These are phyloP conservation scores for Hortiboletus rubellus DNA, from an alignment of 1,284 basidiomycete genomes.

Conservation along the genomic window DNA sequence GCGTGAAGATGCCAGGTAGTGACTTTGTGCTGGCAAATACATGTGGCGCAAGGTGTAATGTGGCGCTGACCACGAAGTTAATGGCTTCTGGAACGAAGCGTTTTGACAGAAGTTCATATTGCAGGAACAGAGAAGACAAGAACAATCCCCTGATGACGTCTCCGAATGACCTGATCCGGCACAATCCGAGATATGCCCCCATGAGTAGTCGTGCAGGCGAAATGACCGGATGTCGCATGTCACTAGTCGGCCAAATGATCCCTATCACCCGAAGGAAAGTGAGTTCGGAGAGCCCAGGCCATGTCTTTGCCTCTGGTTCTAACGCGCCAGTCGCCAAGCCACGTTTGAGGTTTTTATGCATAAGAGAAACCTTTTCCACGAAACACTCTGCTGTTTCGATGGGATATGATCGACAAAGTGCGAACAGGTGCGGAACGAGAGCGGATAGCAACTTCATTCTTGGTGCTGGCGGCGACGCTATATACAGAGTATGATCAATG, in stretches of 20 bases:
- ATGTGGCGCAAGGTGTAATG: slow-evolving; percentile 75
- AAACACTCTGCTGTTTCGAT: slow-evolving; percentile 79
- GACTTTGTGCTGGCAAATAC: slow-evolving; percentile 45
- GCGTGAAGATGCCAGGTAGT: slow-evolving; percentile 67
- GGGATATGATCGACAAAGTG: slow-evolving; percentile 82
- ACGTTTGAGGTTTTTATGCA: slow-evolving; percentile 93
- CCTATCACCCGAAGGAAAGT: slow-evolving; percentile 81
- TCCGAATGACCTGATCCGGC: slow-evolving; percentile 69
- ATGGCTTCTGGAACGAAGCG: slow-evolving; percentile 89
- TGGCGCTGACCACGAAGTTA: slow-evolving; percentile 75
- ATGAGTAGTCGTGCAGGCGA: slow-evolving; percentile 87
- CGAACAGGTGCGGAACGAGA: slow-evolving; percentile 80
- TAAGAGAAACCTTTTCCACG: slow-evolving; percentile 80
- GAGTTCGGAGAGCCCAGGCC: slow-evolving; percentile 86
- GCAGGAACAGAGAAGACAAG: slow-evolving; percentile 78
- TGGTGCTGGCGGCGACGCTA: slow-evolving; percentile 64
- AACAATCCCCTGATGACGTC: slow-evolving; percentile 90
- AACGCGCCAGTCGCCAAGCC: slow-evolving; percentile 79
- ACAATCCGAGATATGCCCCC: slow-evolving; percentile 88
- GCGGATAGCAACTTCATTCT: slow-evolving; percentile 62
- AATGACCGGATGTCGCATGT: slow-evolving; percentile 88
- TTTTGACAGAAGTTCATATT: slow-evolving; percentile 86
- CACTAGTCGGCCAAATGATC: slow-evolving; percentile 90
- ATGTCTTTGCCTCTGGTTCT: slow-evolving; percentile 71
- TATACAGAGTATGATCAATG: slow-evolving; percentile 88